Evolutionary conservation across 345 rosid genomes (phyloP), one percentile per base, ranked within the genome.

Genomic region (Laguncularia racemosa): DNA sequence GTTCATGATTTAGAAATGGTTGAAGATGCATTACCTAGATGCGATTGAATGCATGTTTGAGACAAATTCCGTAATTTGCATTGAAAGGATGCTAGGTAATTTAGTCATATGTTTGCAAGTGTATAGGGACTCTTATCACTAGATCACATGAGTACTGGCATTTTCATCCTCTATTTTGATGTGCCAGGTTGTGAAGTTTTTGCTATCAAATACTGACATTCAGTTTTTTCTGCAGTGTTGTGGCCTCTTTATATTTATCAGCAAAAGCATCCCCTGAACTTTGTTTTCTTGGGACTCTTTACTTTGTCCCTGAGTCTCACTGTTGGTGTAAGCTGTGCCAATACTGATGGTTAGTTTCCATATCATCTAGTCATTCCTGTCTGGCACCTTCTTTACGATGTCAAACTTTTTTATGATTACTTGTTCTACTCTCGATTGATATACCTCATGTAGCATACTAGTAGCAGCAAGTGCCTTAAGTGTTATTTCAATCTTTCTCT

Each of bases 181-280:
- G 20, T 16, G 16, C 57, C n/a, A 38, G 48, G 23, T 19, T 46
- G 17, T 28, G 26, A 16, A 50, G 46, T 23, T 46, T 40, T 47
- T 19, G 50, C 7, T 48, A 51, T 11, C 51, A 56, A 62, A 58
- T 12, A n/a, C 48, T 49, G 14, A 43, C 28, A 40, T 6, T 19
- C 16, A 40, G 13, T 48, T 56, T 50, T 44, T 14, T 14, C 15
- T 85, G 89, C 87, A 93, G 99, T 89, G 65, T 67, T 89, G 63
- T 86, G 96, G 96, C 97, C 97, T 2, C 62, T 93, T 52, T 95
- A 93, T 49, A 62, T 87, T 20, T 93, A 93, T 70, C 97, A 87
- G 75, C 97, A 89, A 78, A 89, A 84, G 69, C 96, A 93, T 70
- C 97, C 99, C 0, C 63, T 89, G 66, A 93, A 93, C 74, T 73